Base-by-base conservation (phyloP, 768 basidiomycete genomes). In the Boletus pseudo-olivaceus region DNA sequence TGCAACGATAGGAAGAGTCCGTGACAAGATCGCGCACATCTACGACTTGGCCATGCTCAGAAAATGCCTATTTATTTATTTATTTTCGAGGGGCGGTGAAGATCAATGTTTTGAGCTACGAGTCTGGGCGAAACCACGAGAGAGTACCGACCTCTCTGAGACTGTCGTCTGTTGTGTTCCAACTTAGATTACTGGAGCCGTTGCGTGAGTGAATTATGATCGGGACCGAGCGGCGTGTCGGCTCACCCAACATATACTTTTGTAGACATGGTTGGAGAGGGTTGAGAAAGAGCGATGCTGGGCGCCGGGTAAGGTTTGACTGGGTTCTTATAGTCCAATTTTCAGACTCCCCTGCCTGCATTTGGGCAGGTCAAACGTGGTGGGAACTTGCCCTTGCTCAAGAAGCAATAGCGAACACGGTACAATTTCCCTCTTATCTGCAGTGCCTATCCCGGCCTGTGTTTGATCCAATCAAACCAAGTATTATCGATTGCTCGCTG, bases 1-100 rank as follows among this genome's bases (percentile, higher is more conserved):
- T 68, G 60, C 61, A 38, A 62, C 60, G 68, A 70, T 48, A 54
- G 61, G 58, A 57, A 60, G 68, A 71, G 52, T 61, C 62, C 64
- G n/a, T 51, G 60, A 59, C 60, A 55, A 59, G 62, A 68, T 61
- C 58, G 75, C 81, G 68, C 69, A 82, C 81, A 76, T 82, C 81
- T 55, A 69, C 47, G 61, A 82, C 73, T 35, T 69, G 48, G 55
- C 81, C 81, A 64, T 61, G 78, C 14, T 66, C 44, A 41, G 63
- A 57, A 72, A 82, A 82, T 7, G 74, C 73, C 76, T 79, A 29
- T 58, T 26, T 45, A 44, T 54, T 40, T 12, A 47, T 62, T 39
- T 12, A 46, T 32, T 35, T 46, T 23, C 2, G 40, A 30, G 27
- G 29, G 54, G 57, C 49, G 20, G 55, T n/a, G 14, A 48, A 32